These are phyloP conservation scores for Ganoderma resinaceum DNA, from an alignment of 1,284 basidiomycete species.

Conservation along the genomic window DNA sequence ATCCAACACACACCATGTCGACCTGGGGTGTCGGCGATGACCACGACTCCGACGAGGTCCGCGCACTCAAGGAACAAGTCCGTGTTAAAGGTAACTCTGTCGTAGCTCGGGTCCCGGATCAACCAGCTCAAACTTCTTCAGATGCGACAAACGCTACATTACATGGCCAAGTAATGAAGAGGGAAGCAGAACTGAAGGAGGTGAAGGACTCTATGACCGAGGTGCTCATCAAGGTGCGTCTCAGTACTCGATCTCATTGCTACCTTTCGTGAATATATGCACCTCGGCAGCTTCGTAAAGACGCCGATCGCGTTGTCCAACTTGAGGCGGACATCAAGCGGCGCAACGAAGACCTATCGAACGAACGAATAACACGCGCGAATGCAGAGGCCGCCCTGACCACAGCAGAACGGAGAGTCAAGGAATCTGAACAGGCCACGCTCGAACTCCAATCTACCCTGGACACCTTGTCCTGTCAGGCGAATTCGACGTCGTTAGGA, in stretches of 20 bases:
- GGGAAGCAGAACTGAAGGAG: conserved; percentile 60
- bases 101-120: conserved; percentile 1
- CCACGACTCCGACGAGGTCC: conserved; percentile 67
- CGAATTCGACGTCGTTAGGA: conserved; percentile 52
- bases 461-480: conserved; percentile 62
- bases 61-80: conserved; percentile 63
- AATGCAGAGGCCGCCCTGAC: conserved; percentile 60
- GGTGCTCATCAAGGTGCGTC: conserved; percentile 62
- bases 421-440: conserved; percentile 54
- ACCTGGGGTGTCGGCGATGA: conserved; percentile 63
- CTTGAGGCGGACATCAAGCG: conserved; percentile 60
- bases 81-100: conserved; percentile 64
- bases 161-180: conserved; percentile 60
- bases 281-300: conserved; percentile 56
- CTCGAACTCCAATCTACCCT: conserved; percentile 65
- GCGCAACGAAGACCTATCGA: conserved; percentile 59
- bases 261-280: conserved; percentile 2
- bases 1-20: conserved; percentile 51
- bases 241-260: background rate
- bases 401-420: conserved; percentile 56
- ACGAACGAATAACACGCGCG: conserved; percentile 59
- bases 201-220: conserved; percentile 61
- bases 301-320: conserved; percentile 60
- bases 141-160: conserved; percentile 57
- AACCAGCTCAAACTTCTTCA: conserved; percentile 1